phyloP scores from a whole-genome alignment of 2,329 filamentous ascomycete genomes.

The Colletotrichum sp. region DNA sequence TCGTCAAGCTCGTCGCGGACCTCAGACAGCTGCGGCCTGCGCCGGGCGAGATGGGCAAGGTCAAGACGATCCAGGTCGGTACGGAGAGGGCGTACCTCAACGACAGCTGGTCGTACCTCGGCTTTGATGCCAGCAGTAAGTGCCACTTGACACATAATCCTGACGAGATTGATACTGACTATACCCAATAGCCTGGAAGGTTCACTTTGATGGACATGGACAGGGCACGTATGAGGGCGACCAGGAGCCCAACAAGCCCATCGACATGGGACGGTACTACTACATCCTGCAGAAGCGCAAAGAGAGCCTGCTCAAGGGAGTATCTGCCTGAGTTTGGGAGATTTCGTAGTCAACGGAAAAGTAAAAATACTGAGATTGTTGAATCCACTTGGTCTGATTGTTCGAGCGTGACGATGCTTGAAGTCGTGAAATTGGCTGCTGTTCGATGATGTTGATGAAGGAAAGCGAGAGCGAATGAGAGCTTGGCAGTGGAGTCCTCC shows the following conservation, averaged over 20 bases:
- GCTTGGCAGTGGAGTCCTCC: background rate
- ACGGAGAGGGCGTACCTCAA: slow-evolving; percentile 49
- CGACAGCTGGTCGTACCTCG: slow-evolving; percentile 52
- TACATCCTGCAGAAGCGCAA: slow-evolving; percentile 38
- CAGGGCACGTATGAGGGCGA: slow-evolving; percentile 37
- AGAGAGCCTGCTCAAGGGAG: slow-evolving; percentile 12
- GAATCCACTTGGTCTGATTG: background rate
- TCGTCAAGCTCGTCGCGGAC: slow-evolving; percentile 46
- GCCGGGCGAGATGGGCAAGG: slow-evolving; percentile 47
- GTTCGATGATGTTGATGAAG: background rate
- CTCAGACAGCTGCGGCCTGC: slow-evolving; percentile 51
- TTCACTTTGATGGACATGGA: slow-evolving; percentile 45
- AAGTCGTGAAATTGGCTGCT: background rate
- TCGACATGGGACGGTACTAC: slow-evolving; percentile 38
- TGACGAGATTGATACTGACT: slow-evolving; percentile 22
- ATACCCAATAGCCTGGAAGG: slow-evolving; percentile 36
- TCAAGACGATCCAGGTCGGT: slow-evolving; percentile 48
- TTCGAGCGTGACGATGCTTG: background rate
- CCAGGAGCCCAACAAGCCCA: background rate
- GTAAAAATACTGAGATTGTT: background rate
- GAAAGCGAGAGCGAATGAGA: background rate
- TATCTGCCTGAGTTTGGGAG: background rate
- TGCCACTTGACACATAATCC: background rate
- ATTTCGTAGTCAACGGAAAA: background rate
- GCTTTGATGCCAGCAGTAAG: slow-evolving; percentile 51